Conservation (phyloP, 352 stramenopile species). For the Pythium folliculosum region DNA sequence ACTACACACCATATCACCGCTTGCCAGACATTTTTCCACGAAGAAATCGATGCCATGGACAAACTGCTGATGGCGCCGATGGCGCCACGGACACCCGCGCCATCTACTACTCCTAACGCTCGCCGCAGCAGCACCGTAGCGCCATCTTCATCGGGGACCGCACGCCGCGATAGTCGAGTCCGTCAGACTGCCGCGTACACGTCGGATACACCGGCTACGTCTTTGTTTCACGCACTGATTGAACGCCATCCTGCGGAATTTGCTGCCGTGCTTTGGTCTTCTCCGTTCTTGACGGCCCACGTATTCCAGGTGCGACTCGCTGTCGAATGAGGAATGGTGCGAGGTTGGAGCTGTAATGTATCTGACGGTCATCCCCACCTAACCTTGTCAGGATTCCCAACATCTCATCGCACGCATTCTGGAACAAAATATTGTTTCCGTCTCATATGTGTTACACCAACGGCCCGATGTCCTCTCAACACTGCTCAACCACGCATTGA, state of each 20-base stretch:
- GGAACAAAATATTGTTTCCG: conserved; percentile 70
- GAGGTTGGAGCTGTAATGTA: background rate
- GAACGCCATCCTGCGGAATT: conserved; percentile 61
- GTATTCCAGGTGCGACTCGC: conserved; percentile 58
- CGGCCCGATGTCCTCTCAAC: conserved; percentile 52
- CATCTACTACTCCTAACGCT: background rate
- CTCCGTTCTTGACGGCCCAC: conserved; percentile 61
- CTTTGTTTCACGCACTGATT: conserved; percentile 61
- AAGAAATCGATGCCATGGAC: conserved; percentile 53
- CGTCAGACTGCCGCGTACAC: background rate
- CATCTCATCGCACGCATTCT: conserved; percentile 62
- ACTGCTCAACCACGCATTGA: conserved; percentile 60
- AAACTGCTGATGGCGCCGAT: conserved; percentile 39
- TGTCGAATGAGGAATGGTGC: background rate
- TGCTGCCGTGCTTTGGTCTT: conserved; percentile 53
- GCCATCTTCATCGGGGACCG: background rate
- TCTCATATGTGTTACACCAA: conserved; percentile 62
- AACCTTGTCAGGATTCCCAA: conserved; percentile 40
- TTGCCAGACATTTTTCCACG: conserved; percentile 48
- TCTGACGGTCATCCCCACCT: background rate
- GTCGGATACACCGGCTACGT: background rate
- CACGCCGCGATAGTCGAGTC: background rate
- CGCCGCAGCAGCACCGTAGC: background rate
- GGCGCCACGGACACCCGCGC: background rate
- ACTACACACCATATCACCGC: conserved; percentile 30